Evolutionary conservation across 306 rosid genomes (phyloP).

Genomic region (Medicago lupulina): DNA sequence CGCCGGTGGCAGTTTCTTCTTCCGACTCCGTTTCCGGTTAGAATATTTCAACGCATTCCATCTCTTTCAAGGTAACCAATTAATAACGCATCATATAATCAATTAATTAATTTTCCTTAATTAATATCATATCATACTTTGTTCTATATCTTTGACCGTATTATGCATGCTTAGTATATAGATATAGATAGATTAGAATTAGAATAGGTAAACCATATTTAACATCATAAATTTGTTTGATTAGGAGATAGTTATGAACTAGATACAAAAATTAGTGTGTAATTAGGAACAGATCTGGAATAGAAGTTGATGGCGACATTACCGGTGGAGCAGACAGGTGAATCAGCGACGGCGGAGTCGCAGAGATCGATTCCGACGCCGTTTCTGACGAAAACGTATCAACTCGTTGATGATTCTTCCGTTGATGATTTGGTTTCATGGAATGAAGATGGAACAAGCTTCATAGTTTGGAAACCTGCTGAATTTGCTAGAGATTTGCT

Average conservation of each 20-base stretch:
- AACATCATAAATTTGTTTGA: background rate
- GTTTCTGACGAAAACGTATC: conserved; percentile 81
- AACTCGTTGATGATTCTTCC: conserved; percentile 85
- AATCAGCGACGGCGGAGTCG: conserved; percentile 60
- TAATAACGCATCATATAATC: background rate
- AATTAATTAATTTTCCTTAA: background rate
- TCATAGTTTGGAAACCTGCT: conserved; percentile 93
- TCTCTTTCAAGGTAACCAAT: conserved; percentile 37
- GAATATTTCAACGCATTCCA: conserved; percentile 22
- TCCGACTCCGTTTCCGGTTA: conserved; percentile 1
- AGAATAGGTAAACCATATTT: no score
- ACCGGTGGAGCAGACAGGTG: conserved; percentile 77
- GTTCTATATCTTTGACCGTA: background rate
- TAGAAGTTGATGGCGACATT: conserved; percentile 60
- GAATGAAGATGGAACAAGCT: conserved; percentile 86
- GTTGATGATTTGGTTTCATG: conserved; percentile 85
- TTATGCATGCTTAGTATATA: background rate
- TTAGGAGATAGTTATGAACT: background rate
- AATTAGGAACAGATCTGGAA: conserved; percentile 55
- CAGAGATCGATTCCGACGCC: conserved; percentile 96
- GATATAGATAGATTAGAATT: no score
- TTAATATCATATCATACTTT: background rate
- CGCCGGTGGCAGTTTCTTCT: conserved; percentile 19
- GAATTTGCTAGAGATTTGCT: conserved; percentile 98
- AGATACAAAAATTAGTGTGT: background rate